Evolutionary conservation across 2,329 filamentous ascomycete species (phyloP), one percentile per base, ranked within the genome.

Genomic region (Ascochyta pisi): DNA sequence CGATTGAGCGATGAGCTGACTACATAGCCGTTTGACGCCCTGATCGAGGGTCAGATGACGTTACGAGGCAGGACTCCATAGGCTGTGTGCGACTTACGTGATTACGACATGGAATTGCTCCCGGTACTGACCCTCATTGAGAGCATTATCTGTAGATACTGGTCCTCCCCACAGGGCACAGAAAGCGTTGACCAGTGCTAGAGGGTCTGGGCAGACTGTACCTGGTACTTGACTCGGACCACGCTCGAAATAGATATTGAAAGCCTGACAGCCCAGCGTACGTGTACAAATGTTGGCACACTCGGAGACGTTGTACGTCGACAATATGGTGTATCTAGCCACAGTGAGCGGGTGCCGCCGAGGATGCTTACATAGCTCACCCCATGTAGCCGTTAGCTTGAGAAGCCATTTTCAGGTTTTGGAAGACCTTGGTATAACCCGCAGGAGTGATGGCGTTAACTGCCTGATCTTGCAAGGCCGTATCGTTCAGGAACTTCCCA

Each of bases 151-250:
- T 12, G 29, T 19, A 15, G 47, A 41, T 5, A 50, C 31, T 22
- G 47, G 47, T 12, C 47, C 47, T 34, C 47, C 47, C 38, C 47
- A 50, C 15, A 50, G 38, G 23, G n/a, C 47, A 23, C 47, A 50
- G 9, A 34, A 34, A 2, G 47, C 13, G 9, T 42, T 41, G 19
- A 41, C 15, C 10, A 41, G 8, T 13, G 38, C 37, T 6, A 23
- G 27, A 10, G 47, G 38, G 3, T 29, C 16, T 16, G 2, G 27
- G n/a, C 47, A 50, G 9, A 7, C 29, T 24, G 38, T 29, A 10
- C 19, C 47, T 13, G 47, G 47, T 24, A 42, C 47, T n/a, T 24
- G 3, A 29, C 47, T 50, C 3, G 47, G 47, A 16, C 19, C 23
- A n/a, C 47, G 47, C 29, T 50, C 47, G n/a, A 41, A 41, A 19